phyloP scores from a whole-genome alignment of 2,329 filamentous ascomycete species.

The Stagonosporopsis rhizophila region DNA sequence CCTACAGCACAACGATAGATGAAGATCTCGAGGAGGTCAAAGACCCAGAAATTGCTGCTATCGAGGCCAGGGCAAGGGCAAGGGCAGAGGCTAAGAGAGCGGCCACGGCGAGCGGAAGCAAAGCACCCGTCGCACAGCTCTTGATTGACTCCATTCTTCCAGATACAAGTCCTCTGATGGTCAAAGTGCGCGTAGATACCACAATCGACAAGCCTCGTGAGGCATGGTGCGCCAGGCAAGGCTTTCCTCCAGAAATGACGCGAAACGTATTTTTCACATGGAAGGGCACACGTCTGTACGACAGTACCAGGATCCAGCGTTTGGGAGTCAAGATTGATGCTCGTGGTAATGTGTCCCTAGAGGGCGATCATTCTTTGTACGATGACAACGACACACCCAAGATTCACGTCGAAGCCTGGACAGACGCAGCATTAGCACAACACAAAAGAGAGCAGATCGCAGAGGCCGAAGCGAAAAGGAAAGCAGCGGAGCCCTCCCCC shows the following conservation, averaged over 20 bases:
- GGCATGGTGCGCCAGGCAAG: slow-evolving; percentile 73
- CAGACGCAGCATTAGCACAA: slow-evolving; percentile 65
- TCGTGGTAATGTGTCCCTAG: slow-evolving; percentile 48
- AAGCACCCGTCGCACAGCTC: slow-evolving; percentile 61
- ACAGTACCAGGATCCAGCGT: slow-evolving; percentile 66
- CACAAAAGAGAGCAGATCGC: slow-evolving; percentile 52
- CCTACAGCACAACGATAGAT: slow-evolving; percentile 18
- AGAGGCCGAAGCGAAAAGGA: slow-evolving; percentile 38
- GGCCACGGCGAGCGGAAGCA: slow-evolving; percentile 14
- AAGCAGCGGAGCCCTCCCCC: slow-evolving; percentile 48
- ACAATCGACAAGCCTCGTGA: slow-evolving; percentile 70
- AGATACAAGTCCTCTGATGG: slow-evolving; percentile 65
- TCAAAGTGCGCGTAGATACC: slow-evolving; percentile 72
- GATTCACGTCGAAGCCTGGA: slow-evolving; percentile 81
- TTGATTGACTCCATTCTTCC: slow-evolving; percentile 73
- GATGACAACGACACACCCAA: slow-evolving; percentile 58
- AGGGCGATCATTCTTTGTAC: slow-evolving; percentile 55
- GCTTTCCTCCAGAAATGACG: slow-evolving; percentile 57
- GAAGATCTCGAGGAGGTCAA: slow-evolving; percentile 39
- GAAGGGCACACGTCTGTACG: slow-evolving; percentile 74
- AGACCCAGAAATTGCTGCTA: slow-evolving; percentile 38
- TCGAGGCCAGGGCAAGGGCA: slow-evolving; percentile 37
- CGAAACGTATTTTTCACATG: slow-evolving; percentile 78
- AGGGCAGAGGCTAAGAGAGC: slow-evolving; percentile 31
- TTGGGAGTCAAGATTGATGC: slow-evolving; percentile 59